Conservation (phyloP, 1,139 yeast species). For the Debaryomycetaceae sp. region DNA sequence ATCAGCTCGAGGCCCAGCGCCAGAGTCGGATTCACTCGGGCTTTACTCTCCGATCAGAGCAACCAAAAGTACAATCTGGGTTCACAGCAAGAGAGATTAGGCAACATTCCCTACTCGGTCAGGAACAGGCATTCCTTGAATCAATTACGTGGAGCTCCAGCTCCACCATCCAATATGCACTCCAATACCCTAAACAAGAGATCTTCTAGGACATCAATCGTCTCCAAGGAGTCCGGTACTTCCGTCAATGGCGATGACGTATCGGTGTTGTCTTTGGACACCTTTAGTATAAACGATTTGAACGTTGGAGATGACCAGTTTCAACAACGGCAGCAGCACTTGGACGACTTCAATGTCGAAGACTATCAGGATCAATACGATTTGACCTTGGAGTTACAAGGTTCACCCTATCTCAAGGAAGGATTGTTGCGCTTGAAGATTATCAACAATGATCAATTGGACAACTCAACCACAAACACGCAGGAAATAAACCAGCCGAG, state of each 20-base stretch:
- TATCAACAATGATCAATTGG: conserved; percentile 38
- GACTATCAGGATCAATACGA: conserved; percentile 52
- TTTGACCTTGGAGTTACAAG: conserved; percentile 57
- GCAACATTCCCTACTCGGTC: conserved; percentile 13
- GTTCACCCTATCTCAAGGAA: conserved; percentile 79
- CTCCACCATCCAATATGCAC: conserved; percentile 5
- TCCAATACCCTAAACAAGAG: conserved; percentile 21
- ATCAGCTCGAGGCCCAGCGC: conserved; percentile 33
- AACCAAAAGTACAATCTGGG: conserved; percentile 19
- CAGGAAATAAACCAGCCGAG: conserved; percentile 18
- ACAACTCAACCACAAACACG: conserved; percentile 18
- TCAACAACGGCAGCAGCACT: conserved; percentile 14
- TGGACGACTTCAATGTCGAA: conserved; percentile 38
- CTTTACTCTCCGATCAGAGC: conserved; percentile 30
- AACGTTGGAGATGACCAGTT: conserved; percentile 13
- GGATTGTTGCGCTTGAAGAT: conserved; percentile 58
- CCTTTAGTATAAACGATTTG: conserved; percentile 20
- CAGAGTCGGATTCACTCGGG: conserved; percentile 43
- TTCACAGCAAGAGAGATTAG: conserved; percentile 4
- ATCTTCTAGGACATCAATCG: conserved; percentile 34
- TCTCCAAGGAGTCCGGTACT: conserved; percentile 24
- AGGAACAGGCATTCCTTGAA: conserved; percentile 30
- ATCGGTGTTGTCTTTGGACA: conserved; percentile 36
- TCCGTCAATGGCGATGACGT: conserved; percentile 28
- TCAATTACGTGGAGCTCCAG: conserved; percentile 18